Percentiles rank a stretch among this genome's conserved stretches.
phyloP scores from a whole-genome alignment of 768 basidiomycete species.

The Porpolomopsis calyptriformis region DNA sequence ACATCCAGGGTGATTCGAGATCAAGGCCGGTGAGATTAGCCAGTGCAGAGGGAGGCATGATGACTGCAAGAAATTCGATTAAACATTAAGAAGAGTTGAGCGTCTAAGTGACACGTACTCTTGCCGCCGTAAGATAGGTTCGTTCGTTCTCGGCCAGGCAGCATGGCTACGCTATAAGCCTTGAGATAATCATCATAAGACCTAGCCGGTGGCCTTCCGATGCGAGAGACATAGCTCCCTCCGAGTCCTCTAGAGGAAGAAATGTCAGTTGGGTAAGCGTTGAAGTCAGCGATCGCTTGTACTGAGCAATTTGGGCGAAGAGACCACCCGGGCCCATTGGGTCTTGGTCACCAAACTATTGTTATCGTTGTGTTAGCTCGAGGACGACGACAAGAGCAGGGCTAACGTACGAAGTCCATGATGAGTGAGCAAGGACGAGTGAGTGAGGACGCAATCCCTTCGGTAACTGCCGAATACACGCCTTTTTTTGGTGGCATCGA shows the following conservation, averaged over 20 bases:
- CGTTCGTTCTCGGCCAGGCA: slow-evolving; percentile 73
- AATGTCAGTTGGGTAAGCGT: too few relatives aligned
- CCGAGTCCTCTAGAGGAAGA: slow-evolving; percentile 39
- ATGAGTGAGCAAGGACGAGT: too few relatives aligned
- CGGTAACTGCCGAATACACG: slow-evolving; percentile 12
- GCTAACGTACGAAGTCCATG: slow-evolving; percentile 37
- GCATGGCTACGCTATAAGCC: slow-evolving; percentile 92
- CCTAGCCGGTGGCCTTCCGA: slow-evolving; percentile 48
- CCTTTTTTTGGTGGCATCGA: too few relatives aligned
- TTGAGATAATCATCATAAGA: slow-evolving; percentile 89
- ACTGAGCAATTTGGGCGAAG: slow-evolving; percentile 60
- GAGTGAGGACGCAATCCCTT: slow-evolving; percentile 16
- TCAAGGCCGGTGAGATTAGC: slow-evolving; percentile 82
- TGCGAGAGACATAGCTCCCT: slow-evolving; percentile 34
- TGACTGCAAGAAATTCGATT: slow-evolving; percentile 43
- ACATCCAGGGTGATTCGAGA: slow-evolving; percentile 89
- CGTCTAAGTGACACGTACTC: slow-evolving; percentile 41
- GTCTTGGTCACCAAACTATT: slow-evolving; percentile 33
- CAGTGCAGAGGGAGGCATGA: slow-evolving; percentile 94
- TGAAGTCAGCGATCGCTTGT: too few relatives aligned
- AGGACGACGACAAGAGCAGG: not conserved
- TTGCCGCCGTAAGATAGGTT: slow-evolving; percentile 97
- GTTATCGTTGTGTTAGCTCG: slow-evolving; percentile 6
- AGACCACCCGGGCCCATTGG: slow-evolving; percentile 39
- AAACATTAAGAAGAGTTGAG: slow-evolving; percentile 3